These are phyloP conservation scores for Bocquillonia castaneifolia DNA, from an alignment of 441 rosid species.

Conservation along the genomic window DNA sequence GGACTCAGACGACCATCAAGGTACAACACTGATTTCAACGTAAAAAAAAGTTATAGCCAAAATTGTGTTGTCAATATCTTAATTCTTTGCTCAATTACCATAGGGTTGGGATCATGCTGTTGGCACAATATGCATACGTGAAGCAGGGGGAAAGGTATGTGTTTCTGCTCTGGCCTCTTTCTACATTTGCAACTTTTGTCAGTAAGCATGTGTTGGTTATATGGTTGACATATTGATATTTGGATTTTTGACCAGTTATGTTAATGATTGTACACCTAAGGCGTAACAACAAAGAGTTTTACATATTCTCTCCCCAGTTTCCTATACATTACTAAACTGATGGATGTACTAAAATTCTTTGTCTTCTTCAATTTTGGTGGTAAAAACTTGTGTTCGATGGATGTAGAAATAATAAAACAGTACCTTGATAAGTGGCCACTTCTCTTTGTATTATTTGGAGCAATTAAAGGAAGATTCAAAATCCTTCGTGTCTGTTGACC, in stretches of 20 bases:
- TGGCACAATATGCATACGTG: constrained; percentile 77
- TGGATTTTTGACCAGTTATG: neutral
- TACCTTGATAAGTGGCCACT: neutral
- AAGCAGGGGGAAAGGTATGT: constrained; percentile 89
- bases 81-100: constrained; percentile 15
- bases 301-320: neutral
- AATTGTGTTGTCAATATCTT: neutral
- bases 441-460: neutral
- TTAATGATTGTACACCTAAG: neutral
- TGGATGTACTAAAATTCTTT: neutral
- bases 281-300: neutral
- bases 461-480: neutral
- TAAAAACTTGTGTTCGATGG: too few relatives aligned
- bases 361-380: neutral
- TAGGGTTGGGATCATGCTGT: constrained; percentile 98
- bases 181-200: neutral
- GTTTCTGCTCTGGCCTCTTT: constrained; percentile 10
- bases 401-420: too few relatives aligned
- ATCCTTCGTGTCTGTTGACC: neutral
- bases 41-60: neutral
- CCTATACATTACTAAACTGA: neutral
- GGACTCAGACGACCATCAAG: constrained; percentile 33
- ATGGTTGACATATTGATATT: neutral
- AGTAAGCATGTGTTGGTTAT: neutral
- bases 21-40: constrained; percentile 23